Evolutionary conservation across 345 rosid species (phyloP), one percentile per base, ranked within the genome.

Genomic region (Turritis glabra): DNA sequence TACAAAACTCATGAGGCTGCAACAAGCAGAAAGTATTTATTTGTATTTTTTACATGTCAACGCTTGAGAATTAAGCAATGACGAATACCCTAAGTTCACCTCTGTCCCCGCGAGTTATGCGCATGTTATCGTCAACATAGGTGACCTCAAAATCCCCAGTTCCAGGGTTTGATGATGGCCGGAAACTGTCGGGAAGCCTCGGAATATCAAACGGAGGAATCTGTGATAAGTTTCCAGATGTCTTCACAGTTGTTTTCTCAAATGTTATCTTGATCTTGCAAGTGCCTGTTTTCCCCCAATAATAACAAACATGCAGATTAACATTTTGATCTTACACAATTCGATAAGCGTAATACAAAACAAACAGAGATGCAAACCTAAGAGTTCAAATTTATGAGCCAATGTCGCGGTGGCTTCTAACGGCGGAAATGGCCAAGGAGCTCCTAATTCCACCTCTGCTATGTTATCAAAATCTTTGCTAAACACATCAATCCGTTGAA

Each of bases 401-500:
- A 91, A 82, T 17, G 96, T 86, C 2, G 97, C 96, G 4, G 96
- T 94, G 26, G 76, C 82, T 80, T 90, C 90, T 17, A 83, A 35
- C 2, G 90, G 92, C 21, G 89, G 96, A 37, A 94, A 58, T 6
- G 97, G 98, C 97, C 97, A 94, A 2, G 98, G 98, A 55, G 87
- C 88, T 54, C 97, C 98, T 52, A 94, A 33, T 79, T 90, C 83
- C 46, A 94, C 92, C 67, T 91, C 93, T 4, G 81, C 98, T 46
- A 94, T 90, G 73, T 94, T 94, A 70, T 91, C 97, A 3, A 91
- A 94, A 80, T 94, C 97, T 71, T 85, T 90, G 83, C 93, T 88
- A 15, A 87, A 64, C 48, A 87, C 82, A 62, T 94, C 98, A 32
- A 94, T 94, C 72, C 98, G 79, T 80, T 94, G 98, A 82, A 88